Evolutionary conservation across 2,329 filamentous ascomycete genomes (phyloP).

Genomic region (Arachnomyces sp.): DNA sequence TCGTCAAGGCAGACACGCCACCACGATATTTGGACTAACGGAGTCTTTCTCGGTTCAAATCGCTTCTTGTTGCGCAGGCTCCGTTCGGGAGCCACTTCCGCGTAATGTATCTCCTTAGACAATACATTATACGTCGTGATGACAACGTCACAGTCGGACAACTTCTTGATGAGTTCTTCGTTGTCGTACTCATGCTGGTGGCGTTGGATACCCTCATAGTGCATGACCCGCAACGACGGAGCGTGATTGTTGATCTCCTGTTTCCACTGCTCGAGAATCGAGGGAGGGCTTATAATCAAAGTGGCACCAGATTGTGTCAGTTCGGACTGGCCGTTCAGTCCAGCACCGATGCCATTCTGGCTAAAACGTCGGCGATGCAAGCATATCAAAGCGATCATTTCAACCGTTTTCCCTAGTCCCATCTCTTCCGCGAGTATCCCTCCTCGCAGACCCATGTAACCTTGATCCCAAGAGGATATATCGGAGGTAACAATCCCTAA

Average conservation of each 20-base stretch:
- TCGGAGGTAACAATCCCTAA: conserved; percentile 33
- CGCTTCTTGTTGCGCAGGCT: conserved; percentile 56
- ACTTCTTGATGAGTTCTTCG: conserved; percentile 37
- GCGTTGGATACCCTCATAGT: conserved; percentile 48
- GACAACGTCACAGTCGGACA: conserved; percentile 48
- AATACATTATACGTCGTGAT: conserved; percentile 61
- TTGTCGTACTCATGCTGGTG: conserved; percentile 23
- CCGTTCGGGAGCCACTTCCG: conserved; percentile 61
- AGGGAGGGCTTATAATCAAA: conserved; percentile 54
- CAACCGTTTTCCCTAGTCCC: conserved; percentile 44
- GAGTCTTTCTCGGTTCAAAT: conserved; percentile 61
- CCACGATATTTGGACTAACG: conserved; percentile 73
- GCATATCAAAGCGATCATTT: conserved; percentile 40
- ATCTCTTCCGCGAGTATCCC: conserved; percentile 45
- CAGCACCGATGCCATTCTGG: conserved; percentile 11
- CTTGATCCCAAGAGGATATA: conserved; percentile 26
- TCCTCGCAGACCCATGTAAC: conserved; percentile 25
- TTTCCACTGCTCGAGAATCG: conserved; percentile 56
- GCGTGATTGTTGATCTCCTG: conserved; percentile 51
- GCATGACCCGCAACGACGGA: conserved; percentile 46
- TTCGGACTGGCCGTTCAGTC: conserved; percentile 13
- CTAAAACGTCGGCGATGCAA: conserved; percentile 25
- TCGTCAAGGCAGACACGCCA: conserved; percentile 68
- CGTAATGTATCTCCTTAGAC: conserved; percentile 71
- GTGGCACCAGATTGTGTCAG: conserved; percentile 44